Conservation (phyloP, 331 rosid genomes). For the Malus hybrid region DNA sequence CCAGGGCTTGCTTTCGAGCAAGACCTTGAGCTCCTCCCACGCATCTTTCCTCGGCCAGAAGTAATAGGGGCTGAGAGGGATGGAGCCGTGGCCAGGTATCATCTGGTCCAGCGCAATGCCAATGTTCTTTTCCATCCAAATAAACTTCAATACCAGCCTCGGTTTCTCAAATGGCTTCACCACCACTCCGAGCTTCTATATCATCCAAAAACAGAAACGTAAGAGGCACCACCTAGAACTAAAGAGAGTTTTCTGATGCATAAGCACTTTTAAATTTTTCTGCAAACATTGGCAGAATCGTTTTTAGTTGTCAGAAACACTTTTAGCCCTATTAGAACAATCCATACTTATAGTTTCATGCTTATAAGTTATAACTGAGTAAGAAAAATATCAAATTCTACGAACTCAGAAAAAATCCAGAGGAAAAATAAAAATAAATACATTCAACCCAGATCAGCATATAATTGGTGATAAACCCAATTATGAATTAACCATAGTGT, state of each 20-base stretch:
- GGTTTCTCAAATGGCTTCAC: conserved; percentile 75
- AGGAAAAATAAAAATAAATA: not conserved
- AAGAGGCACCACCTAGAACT: no score
- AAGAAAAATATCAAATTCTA: not conserved
- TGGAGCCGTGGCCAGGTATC: conserved; percentile 77
- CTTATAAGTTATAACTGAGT: not conserved
- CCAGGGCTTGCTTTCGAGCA: conserved; percentile 96
- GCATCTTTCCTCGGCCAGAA: conserved; percentile 99
- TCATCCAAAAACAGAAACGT: not conserved
- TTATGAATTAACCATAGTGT: not conserved
- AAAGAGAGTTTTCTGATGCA: no score
- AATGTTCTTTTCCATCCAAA: conserved; percentile 99
- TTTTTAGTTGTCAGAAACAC: no score
- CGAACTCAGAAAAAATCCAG: not conserved
- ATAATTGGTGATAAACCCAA: not conserved
- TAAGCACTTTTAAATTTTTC: no score
- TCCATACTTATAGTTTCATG: not conserved
- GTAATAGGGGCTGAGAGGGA: conserved; percentile 93
- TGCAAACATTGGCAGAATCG: no score
- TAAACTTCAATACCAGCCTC: conserved; percentile 78
- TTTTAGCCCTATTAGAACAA: no score
- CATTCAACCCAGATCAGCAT: not conserved
- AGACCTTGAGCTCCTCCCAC: conserved; percentile 97
- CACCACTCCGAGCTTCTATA: conserved; percentile 81
- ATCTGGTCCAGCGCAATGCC: conserved; percentile 80